Evolutionary conservation across 139 green algal species (phyloP), one percentile per base, ranked within the genome.

Genomic region (Eudorina sp.): DNA sequence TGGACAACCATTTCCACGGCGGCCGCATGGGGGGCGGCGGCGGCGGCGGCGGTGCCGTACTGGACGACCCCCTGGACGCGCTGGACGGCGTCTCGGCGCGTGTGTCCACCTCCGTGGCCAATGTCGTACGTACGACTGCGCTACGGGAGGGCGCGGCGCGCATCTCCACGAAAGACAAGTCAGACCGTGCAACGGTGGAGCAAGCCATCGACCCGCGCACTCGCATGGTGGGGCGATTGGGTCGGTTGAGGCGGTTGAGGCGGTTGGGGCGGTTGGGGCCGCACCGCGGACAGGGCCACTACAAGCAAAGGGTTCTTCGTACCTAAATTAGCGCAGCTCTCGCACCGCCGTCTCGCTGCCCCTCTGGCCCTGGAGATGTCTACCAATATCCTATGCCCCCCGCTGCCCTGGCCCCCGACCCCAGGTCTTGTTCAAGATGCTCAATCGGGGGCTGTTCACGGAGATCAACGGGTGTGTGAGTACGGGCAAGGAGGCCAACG

Each of bases 401-500:
- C n/a, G n/a, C n/a, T n/a, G n/a, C n/a, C n/a, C n/a, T n/a, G n/a
- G n/a, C n/a, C n/a, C n/a, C n/a, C n/a, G n/a, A n/a, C n/a, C n/a
- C n/a, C 91, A 96, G 93, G 93, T 98, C n/a, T 91, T 99, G 51
- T 99, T 99, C 94, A 99, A 99, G 94, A 97, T 99, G 97, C 92
- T 98, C 19, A 98, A 98, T 86, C 87, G 92, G 8, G 96, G 95
- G 0, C 79, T 98, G 29, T 97, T 98, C 84, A 84, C 34, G 4
- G 95, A 96, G 73, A 99, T 99, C 90, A 93, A 99, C 86, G 98
- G 98, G 66, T 99, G 96, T 85, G 90, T 99, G 23, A 97, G 94
- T 43, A 99, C 98, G 2, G 98, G 98, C 83, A 99, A 99, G 89
- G 98, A 99, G 93, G 98, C 98, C 73, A 99, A 99, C 78, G 98